Percentiles rank a stretch among this genome's conserved stretches.
Evolutionary conservation across 768 basidiomycete species (phyloP).

Genomic region (Boletellus sp.): DNA sequence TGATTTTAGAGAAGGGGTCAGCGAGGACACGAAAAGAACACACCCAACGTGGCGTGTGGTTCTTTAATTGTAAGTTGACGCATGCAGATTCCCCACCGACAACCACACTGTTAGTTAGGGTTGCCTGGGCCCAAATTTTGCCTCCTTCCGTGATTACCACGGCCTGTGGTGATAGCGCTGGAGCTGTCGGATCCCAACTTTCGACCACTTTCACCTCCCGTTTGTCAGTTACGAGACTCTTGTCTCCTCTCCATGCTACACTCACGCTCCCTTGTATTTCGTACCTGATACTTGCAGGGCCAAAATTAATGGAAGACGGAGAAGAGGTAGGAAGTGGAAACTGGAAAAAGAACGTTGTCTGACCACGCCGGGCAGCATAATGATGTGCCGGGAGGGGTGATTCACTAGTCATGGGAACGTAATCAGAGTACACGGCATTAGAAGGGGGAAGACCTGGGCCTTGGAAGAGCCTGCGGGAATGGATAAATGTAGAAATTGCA

Average conservation of each 20-base stretch:
- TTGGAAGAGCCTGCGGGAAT: conserved; percentile 69
- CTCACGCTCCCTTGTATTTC: conserved; percentile 70
- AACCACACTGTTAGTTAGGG: conserved; percentile 56
- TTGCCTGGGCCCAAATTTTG: conserved; percentile 74
- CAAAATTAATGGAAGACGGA: conserved; percentile 71
- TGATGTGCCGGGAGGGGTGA: conserved; percentile 61
- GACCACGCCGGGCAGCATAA: conserved; percentile 69
- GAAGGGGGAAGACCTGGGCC: conserved; percentile 80
- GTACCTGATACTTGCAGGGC: conserved; percentile 64
- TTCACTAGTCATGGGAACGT: conserved; percentile 47
- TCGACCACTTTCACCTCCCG: conserved; percentile 65
- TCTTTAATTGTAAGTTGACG: conserved; percentile 76
- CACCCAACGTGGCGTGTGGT: conserved; percentile 79
- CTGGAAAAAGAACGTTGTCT: conserved; percentile 77
- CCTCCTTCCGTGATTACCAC: conserved; percentile 73
- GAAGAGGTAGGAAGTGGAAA: conserved; percentile 65
- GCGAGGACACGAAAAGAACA: conserved; percentile 5
- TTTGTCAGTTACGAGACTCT: conserved; percentile 59
- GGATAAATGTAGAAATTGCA: conserved; percentile 74
- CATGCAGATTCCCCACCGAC: conserved; percentile 69
- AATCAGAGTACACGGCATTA: conserved; percentile 69
- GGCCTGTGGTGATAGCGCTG: conserved; percentile 46
- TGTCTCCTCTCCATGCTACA: conserved; percentile 74
- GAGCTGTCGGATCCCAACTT: conserved; percentile 34
- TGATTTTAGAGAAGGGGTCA: conserved; percentile 3